Base-by-base conservation (phyloP, 768 basidiomycete genomes). In the Serendipita sp. region DNA sequence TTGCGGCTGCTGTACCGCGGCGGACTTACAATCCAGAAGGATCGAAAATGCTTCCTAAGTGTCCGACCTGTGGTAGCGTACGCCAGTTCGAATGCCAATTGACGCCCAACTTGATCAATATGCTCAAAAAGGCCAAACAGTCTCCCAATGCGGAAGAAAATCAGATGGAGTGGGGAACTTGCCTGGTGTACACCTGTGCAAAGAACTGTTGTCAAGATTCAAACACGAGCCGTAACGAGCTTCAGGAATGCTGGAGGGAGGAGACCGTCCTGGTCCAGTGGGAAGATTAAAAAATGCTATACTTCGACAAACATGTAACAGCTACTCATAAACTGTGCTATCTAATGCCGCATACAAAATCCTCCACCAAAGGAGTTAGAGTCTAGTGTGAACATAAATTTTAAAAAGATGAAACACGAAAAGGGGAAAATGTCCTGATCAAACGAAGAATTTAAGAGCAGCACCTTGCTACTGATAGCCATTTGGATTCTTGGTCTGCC, bases 121-220 rank as follows among this genome's bases (percentile, higher is more conserved):
- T 90, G 13, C 77, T 96, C 13, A 76, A 78, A 62, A 71, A 70
- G 37, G 75, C 74, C 37, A 75, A 74, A 8, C 70, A 68, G 62
- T 71, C 74, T 1, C 81, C 77, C 13, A 77, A 78, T 63, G 75
- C 76, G 46, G 38, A 41, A 41, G 38, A 41, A 41, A 41, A 13
- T 41, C 86, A 86, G 0, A 93, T 98, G 90, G 92, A 94, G 66
- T 98, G 93, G 92, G 95, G 95, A 0, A 94, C 89, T 1, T 85
- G 87, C 65, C 77, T 95, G 76, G 79, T 98, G 8, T 95, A 93
- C 74, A 88, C 88, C 0, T 97, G 95, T 70, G 80, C 81, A 70
- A 79, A 79, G 53, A 90, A 95, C 72, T 96, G 93, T 72, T 84
- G 82, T 70, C 64, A 75, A 63, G 77, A 75, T 28, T 41, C 38